phyloP scores from a whole-genome alignment of 345 rosid species.

The Sonneratia alba region DNA sequence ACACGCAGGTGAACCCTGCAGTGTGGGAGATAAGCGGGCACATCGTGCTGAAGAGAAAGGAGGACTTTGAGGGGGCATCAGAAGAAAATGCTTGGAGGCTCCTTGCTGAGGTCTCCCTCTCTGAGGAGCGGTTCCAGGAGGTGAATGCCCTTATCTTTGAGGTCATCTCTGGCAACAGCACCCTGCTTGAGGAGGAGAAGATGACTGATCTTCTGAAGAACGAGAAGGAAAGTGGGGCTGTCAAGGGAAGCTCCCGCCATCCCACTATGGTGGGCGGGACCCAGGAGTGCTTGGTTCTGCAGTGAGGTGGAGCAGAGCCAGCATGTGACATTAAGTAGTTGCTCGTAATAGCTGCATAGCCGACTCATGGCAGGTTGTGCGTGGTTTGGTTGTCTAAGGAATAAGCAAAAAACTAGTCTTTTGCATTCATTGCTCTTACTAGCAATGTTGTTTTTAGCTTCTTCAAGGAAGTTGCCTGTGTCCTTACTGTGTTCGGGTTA shows the following conservation, averaged over 20 bases:
- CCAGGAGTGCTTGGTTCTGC: conserved; percentile 65
- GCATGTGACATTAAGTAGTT: background rate
- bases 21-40: conserved; percentile 99
- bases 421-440: background rate
- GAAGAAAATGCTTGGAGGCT: conserved; percentile 91
- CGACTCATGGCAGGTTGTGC: background rate
- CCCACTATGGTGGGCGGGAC: conserved; percentile 36
- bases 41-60: conserved; percentile 83
- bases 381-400: background rate
- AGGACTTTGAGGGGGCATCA: conserved; percentile 78
- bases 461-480: background rate
- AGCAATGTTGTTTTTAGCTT: background rate
- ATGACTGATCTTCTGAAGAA: conserved; percentile 8
- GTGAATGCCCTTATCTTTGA: conserved; percentile 57
- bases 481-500: background rate
- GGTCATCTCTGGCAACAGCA: conserved; percentile 29
- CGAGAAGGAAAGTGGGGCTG: conserved; percentile 15
- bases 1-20: conserved; percentile 97
- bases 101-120: conserved; percentile 81
- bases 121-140: conserved; percentile 74
- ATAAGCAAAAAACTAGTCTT: conserved; percentile 1
- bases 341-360: background rate
- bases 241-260: conserved; percentile 25
- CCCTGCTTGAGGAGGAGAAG: conserved; percentile 18
- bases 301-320: conserved; percentile 22